phyloP scores from a whole-genome alignment of 2,329 filamentous ascomycete genomes.

The Rutstroemia sp. region DNA sequence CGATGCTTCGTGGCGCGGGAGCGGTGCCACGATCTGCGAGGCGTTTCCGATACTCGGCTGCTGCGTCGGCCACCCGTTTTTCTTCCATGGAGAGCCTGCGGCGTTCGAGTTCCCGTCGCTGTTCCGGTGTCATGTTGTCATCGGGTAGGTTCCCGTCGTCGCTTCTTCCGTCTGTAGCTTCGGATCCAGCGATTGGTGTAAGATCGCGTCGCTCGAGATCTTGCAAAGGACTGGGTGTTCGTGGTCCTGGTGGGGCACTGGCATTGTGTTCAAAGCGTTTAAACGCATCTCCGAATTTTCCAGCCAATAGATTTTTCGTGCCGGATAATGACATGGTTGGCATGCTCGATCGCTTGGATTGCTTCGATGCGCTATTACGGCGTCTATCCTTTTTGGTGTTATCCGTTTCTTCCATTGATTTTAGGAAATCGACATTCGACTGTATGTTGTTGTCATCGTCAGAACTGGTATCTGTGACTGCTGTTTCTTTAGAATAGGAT shows the following conservation, averaged over 20 bases:
- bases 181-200: slow-evolving; percentile 70
- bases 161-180: slow-evolving; percentile 59
- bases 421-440: slow-evolving; percentile 77
- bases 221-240: slow-evolving; percentile 37
- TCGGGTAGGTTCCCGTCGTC: slow-evolving; percentile 59
- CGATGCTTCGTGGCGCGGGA: slow-evolving; percentile 46
- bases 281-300: slow-evolving; percentile 90
- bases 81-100: slow-evolving; percentile 79
- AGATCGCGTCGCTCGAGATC: slow-evolving; percentile 35
- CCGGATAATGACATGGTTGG: slow-evolving; percentile 60
- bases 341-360: slow-evolving; percentile 67
- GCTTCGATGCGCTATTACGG: slow-evolving; percentile 44
- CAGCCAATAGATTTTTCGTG: slow-evolving; percentile 76
- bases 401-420: slow-evolving; percentile 62
- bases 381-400: slow-evolving; percentile 44
- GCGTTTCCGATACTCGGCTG: slow-evolving; percentile 77
- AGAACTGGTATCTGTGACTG: slow-evolving; percentile 32
- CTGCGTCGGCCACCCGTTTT: slow-evolving; percentile 77
- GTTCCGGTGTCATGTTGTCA: slow-evolving; percentile 70
- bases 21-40: slow-evolving; percentile 55
- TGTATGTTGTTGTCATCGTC: slow-evolving; percentile 55
- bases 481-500: slow-evolving; percentile 21
- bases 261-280: slow-evolving; percentile 67
- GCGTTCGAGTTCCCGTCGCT: slow-evolving; percentile 83
- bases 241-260: slow-evolving; percentile 33